Conservation (phyloP, 192 early-diverging fungal genomes). For the Linnemannia zychae region DNA sequence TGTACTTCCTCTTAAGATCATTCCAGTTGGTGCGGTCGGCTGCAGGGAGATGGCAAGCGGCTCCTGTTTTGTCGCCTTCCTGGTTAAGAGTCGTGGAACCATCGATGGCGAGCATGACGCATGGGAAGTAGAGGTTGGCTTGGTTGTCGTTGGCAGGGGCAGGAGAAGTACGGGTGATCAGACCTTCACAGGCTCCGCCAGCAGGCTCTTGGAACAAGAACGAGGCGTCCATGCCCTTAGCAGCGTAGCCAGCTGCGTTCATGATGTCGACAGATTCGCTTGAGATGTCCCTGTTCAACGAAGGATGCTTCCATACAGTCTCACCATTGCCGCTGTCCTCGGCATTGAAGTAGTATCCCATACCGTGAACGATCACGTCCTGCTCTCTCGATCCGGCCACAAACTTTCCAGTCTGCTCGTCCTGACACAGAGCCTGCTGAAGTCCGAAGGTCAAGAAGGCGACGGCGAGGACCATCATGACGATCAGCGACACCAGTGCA, state of each 20-base stretch:
- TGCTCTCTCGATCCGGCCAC: constrained; percentile 62
- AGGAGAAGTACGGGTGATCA: constrained; percentile 50
- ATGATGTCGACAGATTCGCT: constrained; percentile 60
- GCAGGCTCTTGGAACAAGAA: constrained; percentile 80
- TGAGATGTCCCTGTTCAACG: constrained; percentile 42
- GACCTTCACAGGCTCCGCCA: constrained; percentile 65
- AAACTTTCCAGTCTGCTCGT: constrained; percentile 53
- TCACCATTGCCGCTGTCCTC: constrained; percentile 58
- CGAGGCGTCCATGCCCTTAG: constrained; percentile 78
- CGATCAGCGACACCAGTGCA: constrained; percentile 85
- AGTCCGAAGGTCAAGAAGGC: constrained; percentile 91
- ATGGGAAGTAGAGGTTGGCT: constrained; percentile 70
- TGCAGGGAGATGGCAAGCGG: constrained; percentile 72
- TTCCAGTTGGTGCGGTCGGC: constrained; percentile 58
- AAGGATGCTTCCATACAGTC: constrained; percentile 59
- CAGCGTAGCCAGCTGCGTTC: constrained; percentile 64
- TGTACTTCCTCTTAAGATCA: constrained; percentile 61
- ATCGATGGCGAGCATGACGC: constrained; percentile 65
- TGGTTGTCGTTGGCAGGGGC: constrained; percentile 36
- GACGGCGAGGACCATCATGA: constrained; percentile 76
- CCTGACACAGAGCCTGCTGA: constrained; percentile 60
- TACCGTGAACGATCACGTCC: constrained; percentile 73
- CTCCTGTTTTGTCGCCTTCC: constrained; percentile 58
- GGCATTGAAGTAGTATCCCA: constrained; percentile 68
- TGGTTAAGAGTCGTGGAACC: constrained; percentile 57